These are phyloP conservation scores for Pleurostoma richardsiae DNA, from an alignment of 2,329 filamentous ascomycete genomes.

Conservation along the genomic window DNA sequence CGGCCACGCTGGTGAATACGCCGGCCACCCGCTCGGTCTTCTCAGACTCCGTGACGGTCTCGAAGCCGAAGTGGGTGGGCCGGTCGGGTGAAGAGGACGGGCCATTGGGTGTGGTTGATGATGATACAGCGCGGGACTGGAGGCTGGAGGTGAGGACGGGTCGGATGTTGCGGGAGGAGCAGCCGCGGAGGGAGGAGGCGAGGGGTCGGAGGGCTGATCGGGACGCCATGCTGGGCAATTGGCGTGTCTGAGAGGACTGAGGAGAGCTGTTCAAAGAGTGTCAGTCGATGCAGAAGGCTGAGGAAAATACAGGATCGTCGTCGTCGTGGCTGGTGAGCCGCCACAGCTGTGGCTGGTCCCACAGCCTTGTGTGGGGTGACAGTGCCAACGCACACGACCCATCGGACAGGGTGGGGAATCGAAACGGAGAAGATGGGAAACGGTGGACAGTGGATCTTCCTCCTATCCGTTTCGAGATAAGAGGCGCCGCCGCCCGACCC, in stretches of 20 bases:
- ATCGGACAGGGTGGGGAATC: not conserved
- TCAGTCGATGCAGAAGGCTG: constrained; percentile 4
- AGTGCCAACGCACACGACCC: too few relatives aligned
- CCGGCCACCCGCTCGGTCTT: constrained; percentile 70
- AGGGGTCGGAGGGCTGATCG: constrained; percentile 1
- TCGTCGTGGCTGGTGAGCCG: constrained; percentile 1
- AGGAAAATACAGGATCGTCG: not conserved
- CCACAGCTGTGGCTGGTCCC: not conserved
- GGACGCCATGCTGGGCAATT: constrained; percentile 1
- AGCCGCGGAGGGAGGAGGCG: not conserved
- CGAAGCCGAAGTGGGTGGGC: constrained; percentile 87
- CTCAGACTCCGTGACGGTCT: constrained; percentile 74
- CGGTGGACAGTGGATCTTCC: too few relatives aligned
- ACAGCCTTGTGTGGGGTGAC: not conserved
- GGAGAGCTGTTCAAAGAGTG: not conserved
- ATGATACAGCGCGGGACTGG: not conserved
- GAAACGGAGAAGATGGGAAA: not conserved
- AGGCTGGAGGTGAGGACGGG: constrained; percentile 3
- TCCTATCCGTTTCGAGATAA: too few relatives aligned
- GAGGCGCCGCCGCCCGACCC: too few relatives aligned
- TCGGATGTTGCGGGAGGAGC: not conserved
- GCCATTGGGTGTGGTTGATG: constrained; percentile 10
- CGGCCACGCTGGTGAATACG: constrained; percentile 93
- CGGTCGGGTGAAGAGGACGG: constrained; percentile 31
- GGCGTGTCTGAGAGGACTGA: not conserved